Evolutionary conservation across 163 green algal genomes (phyloP), one percentile per base, ranked within the genome.

Genomic region (Chlorella variabilis): DNA sequence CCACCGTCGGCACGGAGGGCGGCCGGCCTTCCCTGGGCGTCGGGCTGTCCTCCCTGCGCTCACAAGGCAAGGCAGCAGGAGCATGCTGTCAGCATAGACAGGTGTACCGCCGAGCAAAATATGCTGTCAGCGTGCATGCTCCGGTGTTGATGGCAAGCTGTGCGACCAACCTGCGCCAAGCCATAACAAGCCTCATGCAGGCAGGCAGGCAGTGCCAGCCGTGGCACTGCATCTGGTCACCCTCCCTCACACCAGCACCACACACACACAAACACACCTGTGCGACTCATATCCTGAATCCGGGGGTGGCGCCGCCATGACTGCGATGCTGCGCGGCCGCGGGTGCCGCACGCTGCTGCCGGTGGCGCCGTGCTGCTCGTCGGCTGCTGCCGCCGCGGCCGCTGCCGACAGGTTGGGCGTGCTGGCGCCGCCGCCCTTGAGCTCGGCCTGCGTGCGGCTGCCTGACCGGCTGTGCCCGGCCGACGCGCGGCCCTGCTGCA

Each of bases 11-110:
- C 11, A 23, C 70, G 9, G 6, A 15, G 38, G 38, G 2, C 21
- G 20, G 71, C 54, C 73, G 54, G 36, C 27, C 18, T 11, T 80
- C 54, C 0, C 54, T 54, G 0, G 45, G 29, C 1, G 69, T 77
- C 4, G 73, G 73, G 73, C 73, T 80, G 73, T 80, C 73, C 0
- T 80, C 73, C 56, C 73, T 80, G 73, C 56, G 61, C 15, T 21
- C 59, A 67, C 8, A 21, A 34, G 48, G 27, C 15, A 15, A 45
- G 11, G 31, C 18, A 71, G 34, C 34, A 54, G 45, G 36, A 56
- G 66, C 66, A 58, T 38, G 21, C 21, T 8, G 6, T 51, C 34
- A 51, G 17, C 68, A 54, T 15, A 76, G 67, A 7, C 66, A 74
- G 45, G 45, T 54, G 45, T 54, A 15, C n/a, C n/a, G 45, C 45